These are phyloP conservation scores for Cyberlindnera maritima DNA, from an alignment of 805 yeast species.

Conservation along the genomic window DNA sequence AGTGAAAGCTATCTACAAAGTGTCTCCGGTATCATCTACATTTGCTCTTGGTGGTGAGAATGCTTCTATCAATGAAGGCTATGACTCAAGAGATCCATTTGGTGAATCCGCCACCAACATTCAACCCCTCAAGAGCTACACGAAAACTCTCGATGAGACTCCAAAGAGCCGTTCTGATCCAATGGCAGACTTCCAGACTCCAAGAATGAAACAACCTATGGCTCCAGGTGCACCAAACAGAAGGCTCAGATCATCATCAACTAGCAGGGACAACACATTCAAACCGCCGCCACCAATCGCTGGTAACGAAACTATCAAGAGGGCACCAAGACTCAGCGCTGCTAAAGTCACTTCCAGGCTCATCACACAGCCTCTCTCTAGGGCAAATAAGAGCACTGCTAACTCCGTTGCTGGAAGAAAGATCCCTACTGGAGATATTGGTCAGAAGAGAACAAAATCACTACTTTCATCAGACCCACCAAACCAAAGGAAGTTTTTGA, in stretches of 20 bases:
- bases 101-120: slow-evolving; percentile 26
- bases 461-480: slow-evolving; percentile 11
- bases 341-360: slow-evolving; percentile 48
- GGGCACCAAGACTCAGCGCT: slow-evolving; percentile 34
- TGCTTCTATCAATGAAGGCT: slow-evolving; percentile 2
- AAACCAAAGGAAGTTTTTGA: slow-evolving; percentile 17
- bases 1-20: slow-evolving; percentile 51
- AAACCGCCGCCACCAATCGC: slow-evolving; percentile 22
- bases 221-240: slow-evolving; percentile 41
- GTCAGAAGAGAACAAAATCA: slow-evolving; percentile 21
- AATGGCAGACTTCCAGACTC: slow-evolving; percentile 38
- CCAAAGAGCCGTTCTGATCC: slow-evolving; percentile 14
- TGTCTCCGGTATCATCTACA: slow-evolving; percentile 10
- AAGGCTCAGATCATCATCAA: slow-evolving; percentile 27
- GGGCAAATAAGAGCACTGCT: slow-evolving; percentile 14
- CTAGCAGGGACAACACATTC: slow-evolving; percentile 13
- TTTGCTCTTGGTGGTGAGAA: slow-evolving; percentile 15
- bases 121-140: slow-evolving; percentile 13
- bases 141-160: slow-evolving; percentile 20
- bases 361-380: slow-evolving; percentile 39
- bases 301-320: slow-evolving; percentile 22
- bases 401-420: slow-evolving; percentile 10
- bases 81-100: slow-evolving; percentile 28
- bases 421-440: slow-evolving; percentile 13
- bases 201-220: slow-evolving; percentile 35